phyloP scores from a whole-genome alignment of 495 filamentous ascomycete genomes.

The Neurospora sp. region DNA sequence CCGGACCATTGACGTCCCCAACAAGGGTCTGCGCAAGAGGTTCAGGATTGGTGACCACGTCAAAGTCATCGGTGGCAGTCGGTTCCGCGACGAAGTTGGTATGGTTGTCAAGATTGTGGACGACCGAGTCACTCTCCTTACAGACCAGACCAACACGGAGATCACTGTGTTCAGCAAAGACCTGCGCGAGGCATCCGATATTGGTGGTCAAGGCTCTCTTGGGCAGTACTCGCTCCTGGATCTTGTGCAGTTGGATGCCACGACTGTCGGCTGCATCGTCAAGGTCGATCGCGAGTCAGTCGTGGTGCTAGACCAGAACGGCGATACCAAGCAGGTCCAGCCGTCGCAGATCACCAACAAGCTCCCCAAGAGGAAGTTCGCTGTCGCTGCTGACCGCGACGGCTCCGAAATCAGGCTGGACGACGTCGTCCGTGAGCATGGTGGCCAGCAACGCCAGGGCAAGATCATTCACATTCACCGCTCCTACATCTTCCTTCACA shows the following conservation, averaged over 20 bases:
- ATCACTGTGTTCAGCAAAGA: slow-evolving; percentile 98
- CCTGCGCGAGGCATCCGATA: slow-evolving; percentile 81
- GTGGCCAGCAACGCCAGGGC: slow-evolving; percentile 75
- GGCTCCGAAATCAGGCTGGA: slow-evolving; percentile 87
- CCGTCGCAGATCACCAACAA: slow-evolving; percentile 87
- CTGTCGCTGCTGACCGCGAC: slow-evolving; percentile 85
- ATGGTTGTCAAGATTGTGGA: slow-evolving; percentile 91
- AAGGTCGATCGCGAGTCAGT: slow-evolving; percentile 92
- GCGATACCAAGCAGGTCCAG: slow-evolving; percentile 67
- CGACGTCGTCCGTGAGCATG: slow-evolving; percentile 83
- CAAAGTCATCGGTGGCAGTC: slow-evolving; percentile 93
- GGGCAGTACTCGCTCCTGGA: slow-evolving; percentile 87
- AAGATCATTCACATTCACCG: slow-evolving; percentile 88
- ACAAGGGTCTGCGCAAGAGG: slow-evolving; percentile 84
- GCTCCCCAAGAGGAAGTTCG: slow-evolving; percentile 63
- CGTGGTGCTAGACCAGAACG: slow-evolving; percentile 82
- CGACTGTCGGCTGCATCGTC: slow-evolving; percentile 85
- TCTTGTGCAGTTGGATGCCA: slow-evolving; percentile 84
- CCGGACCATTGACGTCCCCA: slow-evolving; percentile 81
- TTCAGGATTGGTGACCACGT: slow-evolving; percentile 95
- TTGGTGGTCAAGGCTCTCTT: slow-evolving; percentile 65
- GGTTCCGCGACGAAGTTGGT: slow-evolving; percentile 85
- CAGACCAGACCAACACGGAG: slow-evolving; percentile 81
- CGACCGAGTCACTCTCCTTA: slow-evolving; percentile 83
- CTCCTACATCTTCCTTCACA: slow-evolving; percentile 79